phyloP scores from a whole-genome alignment of 768 basidiomycete genomes.

The Mycena kentingensis region DNA sequence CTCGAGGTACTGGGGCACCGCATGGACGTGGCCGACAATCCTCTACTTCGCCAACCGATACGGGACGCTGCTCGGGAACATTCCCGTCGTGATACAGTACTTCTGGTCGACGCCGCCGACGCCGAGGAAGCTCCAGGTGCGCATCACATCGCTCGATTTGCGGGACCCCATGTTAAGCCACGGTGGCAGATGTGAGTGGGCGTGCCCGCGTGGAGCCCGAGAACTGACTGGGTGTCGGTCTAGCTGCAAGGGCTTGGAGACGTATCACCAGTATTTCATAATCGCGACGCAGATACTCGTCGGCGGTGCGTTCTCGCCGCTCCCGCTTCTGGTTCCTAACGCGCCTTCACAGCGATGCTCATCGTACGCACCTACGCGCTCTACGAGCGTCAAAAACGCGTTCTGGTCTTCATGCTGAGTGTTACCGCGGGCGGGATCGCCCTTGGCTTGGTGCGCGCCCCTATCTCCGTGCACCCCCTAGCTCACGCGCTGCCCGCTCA shows the following conservation, averaged over 20 bases:
- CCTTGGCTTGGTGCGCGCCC: conserved; percentile 3
- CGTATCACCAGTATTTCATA: conserved; percentile 14
- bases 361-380: conserved; percentile 20
- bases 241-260: conserved; percentile 1
- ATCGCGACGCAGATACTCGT: conserved; percentile 5
- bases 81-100: conserved; percentile 6
- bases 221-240: background rate
- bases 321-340: background rate
- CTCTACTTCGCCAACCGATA: conserved; percentile 14
- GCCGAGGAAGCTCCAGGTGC: background rate
- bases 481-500: background rate
- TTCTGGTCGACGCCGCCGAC: conserved; percentile 8
- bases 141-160: background rate
- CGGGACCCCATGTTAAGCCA: background rate
- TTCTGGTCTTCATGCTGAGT: conserved; percentile 1
- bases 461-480: background rate
- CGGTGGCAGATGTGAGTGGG: background rate
- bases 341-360: background rate
- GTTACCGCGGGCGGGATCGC: conserved; percentile 1
- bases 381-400: conserved; percentile 18
- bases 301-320: conserved; percentile 1
- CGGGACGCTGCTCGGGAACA: conserved; percentile 5
- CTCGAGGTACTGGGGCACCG: conserved; percentile 7
- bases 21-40: background rate
- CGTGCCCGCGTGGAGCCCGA: too few relatives aligned